phyloP scores from a whole-genome alignment of 2,329 filamentous ascomycete species.

The Aspergillus versicolor region DNA sequence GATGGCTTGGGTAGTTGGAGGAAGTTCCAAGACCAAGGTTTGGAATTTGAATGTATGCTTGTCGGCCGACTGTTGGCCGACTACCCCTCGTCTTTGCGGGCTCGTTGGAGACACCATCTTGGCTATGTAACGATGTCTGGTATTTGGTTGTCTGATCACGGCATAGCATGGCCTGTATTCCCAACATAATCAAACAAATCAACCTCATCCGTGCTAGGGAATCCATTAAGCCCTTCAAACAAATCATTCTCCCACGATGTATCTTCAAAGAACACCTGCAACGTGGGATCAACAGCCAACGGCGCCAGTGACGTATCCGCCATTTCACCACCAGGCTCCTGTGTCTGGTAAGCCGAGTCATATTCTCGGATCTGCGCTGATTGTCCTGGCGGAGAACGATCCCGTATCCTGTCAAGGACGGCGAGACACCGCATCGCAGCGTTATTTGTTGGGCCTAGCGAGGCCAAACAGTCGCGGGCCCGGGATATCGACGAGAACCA shows the following conservation, averaged over 20 bases:
- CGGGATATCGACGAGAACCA: constrained; percentile 13
- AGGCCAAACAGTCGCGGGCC: constrained; percentile 13
- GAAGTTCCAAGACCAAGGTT: too few species aligned
- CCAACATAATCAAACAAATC: constrained; percentile 12
- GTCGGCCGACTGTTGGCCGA: neutral
- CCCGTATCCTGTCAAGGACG: constrained; percentile 15
- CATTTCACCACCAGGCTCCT: neutral
- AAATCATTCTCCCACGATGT: constrained; percentile 12
- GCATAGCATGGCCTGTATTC: neutral
- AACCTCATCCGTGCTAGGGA: constrained; percentile 13
- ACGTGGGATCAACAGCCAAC: constrained; percentile 14
- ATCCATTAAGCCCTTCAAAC: constrained; percentile 17
- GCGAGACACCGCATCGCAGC: constrained; percentile 16
- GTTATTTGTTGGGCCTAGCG: constrained; percentile 11
- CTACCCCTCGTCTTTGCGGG: neutral
- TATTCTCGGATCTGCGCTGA: neutral
- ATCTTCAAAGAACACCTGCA: constrained; percentile 20
- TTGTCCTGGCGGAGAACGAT: neutral
- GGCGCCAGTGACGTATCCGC: neutral
- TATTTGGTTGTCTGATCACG: neutral
- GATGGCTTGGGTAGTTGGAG: too few species aligned
- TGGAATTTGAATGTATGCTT: neutral
- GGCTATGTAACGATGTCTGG: neutral
- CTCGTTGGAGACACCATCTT: too few species aligned
- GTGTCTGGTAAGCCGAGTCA: neutral